Conservation (phyloP, 257 asterid species). For the Solanum dulcamara region DNA sequence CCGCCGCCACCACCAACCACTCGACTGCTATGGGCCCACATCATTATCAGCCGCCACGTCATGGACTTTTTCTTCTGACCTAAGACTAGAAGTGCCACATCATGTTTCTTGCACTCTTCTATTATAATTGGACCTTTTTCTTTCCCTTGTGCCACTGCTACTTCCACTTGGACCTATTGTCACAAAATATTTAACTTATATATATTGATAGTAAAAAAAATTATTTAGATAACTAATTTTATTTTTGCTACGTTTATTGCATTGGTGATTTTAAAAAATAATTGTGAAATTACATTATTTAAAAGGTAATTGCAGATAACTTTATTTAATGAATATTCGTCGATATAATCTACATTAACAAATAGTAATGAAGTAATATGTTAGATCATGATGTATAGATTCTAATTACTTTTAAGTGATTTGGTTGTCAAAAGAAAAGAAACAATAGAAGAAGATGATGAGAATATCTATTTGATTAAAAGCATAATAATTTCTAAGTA, state of each 20-base stretch:
- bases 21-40: constrained; percentile 52
- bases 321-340: too few relatives aligned
- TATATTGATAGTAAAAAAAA: neutral
- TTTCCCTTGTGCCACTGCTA: constrained; percentile 48
- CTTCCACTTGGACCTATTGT: constrained; percentile 42
- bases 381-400: too few relatives aligned
- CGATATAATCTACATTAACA: too few relatives aligned
- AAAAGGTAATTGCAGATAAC: too few relatives aligned
- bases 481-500: neutral
- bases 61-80: constrained; percentile 63
- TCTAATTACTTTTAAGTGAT: too few relatives aligned
- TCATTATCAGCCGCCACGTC: constrained; percentile 64
- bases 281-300: too few relatives aligned
- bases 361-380: too few relatives aligned
- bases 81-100: constrained; percentile 40
- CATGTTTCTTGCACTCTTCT: constrained; percentile 44
- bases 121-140: constrained; percentile 58
- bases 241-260: too few relatives aligned
- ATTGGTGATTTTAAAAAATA: too few relatives aligned
- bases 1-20: neutral
- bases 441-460: too few relatives aligned
- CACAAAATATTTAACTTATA: neutral
- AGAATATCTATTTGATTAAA: neutral
- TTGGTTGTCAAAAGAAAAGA: too few relatives aligned
- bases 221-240: too few relatives aligned